phyloP scores from a whole-genome alignment of 2,329 filamentous ascomycete genomes.

The Tolypocladium guangdongense region DNA sequence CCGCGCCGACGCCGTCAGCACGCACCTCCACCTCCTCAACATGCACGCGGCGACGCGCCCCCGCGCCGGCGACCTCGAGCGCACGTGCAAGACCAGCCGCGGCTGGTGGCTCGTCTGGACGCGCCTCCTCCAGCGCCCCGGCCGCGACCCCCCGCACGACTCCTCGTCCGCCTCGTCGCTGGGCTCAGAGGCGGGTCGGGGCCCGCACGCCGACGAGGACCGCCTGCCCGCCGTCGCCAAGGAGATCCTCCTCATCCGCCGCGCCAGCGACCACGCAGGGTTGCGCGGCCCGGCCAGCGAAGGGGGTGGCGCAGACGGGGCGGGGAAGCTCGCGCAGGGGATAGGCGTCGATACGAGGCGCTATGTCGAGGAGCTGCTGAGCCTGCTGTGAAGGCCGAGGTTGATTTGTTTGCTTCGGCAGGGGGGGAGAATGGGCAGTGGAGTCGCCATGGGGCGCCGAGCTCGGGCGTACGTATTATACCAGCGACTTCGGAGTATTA shows the following conservation, averaged over 20 bases:
- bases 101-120: conserved; percentile 65
- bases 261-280: conserved; percentile 44
- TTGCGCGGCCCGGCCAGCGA: conserved; percentile 27
- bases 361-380: conserved; percentile 65
- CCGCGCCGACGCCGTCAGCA: conserved; percentile 51
- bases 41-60: conserved; percentile 35
- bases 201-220: conserved; percentile 2
- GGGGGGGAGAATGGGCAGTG: too few species aligned
- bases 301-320: conserved; percentile 39
- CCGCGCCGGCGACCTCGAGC: conserved; percentile 38
- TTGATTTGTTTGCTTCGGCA: background rate
- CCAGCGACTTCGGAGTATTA: too few species aligned
- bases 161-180: conserved; percentile 3
- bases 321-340: conserved; percentile 54
- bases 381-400: conserved; percentile 27
- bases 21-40: conserved; percentile 52
- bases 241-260: conserved; percentile 51
- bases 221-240: conserved; percentile 26
- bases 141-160: conserved; percentile 9
- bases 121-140: conserved; percentile 33
- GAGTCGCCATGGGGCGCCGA: too few species aligned
- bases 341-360: conserved; percentile 67
- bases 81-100: conserved; percentile 53
- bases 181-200: conserved; percentile 6
- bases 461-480: too few species aligned